A percentile compares a stretch with the other conserved stretches of the same genome.
These are phyloP conservation scores for Sinapis alba DNA, from an alignment of 441 rosid species.

Conservation along the genomic window DNA sequence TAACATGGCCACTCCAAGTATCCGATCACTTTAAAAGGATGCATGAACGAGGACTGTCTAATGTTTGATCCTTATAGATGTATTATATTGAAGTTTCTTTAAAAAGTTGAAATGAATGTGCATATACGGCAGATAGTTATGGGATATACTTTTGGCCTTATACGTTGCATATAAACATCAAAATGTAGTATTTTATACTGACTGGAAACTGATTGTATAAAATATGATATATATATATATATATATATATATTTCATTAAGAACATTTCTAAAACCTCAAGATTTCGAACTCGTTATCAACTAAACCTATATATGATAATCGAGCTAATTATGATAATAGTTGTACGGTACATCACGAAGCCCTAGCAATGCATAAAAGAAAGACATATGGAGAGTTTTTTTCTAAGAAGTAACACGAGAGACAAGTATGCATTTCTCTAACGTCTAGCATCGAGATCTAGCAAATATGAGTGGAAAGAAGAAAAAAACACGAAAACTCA, in stretches of 20 bases:
- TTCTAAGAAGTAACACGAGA: conserved; percentile 20
- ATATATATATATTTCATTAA: conserved; percentile 11
- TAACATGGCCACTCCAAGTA: neutral
- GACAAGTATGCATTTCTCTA: conserved; percentile 27
- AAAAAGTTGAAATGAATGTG: neutral
- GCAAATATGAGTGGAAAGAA: conserved; percentile 12
- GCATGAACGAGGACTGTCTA: neutral
- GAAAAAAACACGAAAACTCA: conserved; percentile 3
- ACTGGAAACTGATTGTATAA: neutral
- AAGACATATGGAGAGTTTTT: conserved; percentile 20
- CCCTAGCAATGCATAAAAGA: conserved; percentile 34
- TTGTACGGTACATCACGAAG: conserved; percentile 16
- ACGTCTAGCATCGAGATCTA: neutral
- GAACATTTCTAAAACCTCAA: conserved; percentile 22
- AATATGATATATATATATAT: neutral
- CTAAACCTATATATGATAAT: neutral
- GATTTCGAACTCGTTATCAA: neutral
- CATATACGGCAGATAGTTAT: neutral
- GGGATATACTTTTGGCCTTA: neutral
- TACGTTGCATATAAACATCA: neutral
- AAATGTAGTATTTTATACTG: neutral
- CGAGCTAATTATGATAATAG: conserved; percentile 20
- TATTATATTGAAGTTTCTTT: neutral
- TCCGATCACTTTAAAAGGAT: neutral
- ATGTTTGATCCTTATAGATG: neutral